Conservation (phyloP, 495 filamentous ascomycete species). For the Pyrenula aspistea region DNA sequence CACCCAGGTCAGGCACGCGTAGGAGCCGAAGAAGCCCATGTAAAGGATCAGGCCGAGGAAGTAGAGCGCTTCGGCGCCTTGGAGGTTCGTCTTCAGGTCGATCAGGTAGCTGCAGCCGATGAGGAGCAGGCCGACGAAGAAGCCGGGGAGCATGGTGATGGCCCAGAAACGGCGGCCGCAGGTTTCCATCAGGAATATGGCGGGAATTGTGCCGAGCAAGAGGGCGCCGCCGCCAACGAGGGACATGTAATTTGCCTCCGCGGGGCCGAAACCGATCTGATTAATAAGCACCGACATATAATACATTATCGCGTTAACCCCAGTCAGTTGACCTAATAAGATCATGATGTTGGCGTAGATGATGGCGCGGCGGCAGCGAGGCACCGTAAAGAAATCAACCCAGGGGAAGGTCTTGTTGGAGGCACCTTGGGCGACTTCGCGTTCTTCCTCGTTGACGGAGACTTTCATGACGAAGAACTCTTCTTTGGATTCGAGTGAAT, state of each 20-base stretch:
- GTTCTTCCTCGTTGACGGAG: conserved; percentile 34
- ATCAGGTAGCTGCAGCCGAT: conserved; percentile 43
- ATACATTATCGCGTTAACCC: conserved; percentile 52
- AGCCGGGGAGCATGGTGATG: conserved; percentile 46
- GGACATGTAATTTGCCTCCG: conserved; percentile 45
- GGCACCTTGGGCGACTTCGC: conserved; percentile 17
- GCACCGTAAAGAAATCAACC: conserved; percentile 51
- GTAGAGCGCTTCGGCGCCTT: conserved; percentile 35
- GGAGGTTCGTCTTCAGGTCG: conserved; percentile 20
- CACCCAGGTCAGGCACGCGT: conserved; percentile 52
- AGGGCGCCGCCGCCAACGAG: conserved; percentile 49
- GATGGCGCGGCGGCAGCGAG: conserved; percentile 44
- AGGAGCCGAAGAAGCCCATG: conserved; percentile 51
- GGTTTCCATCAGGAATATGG: conserved; percentile 46
- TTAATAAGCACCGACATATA: conserved; percentile 48
- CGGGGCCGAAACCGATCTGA: conserved; percentile 40
- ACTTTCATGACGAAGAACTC: conserved; percentile 52
- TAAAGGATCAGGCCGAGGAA: conserved; percentile 46
- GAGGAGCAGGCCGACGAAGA: conserved; percentile 46
- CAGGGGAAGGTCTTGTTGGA: conserved; percentile 33
- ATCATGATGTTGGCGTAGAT: conserved; percentile 53
- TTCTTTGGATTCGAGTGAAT: conserved; percentile 32
- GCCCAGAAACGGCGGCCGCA: conserved; percentile 53
- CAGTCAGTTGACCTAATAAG: conserved; percentile 48
- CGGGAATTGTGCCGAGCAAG: conserved; percentile 43